A percentile compares a stretch with the other conserved stretches of the same genome.
Evolutionary conservation across 2,329 filamentous ascomycete species (phyloP).

Genomic region (Didymella segeticola): DNA sequence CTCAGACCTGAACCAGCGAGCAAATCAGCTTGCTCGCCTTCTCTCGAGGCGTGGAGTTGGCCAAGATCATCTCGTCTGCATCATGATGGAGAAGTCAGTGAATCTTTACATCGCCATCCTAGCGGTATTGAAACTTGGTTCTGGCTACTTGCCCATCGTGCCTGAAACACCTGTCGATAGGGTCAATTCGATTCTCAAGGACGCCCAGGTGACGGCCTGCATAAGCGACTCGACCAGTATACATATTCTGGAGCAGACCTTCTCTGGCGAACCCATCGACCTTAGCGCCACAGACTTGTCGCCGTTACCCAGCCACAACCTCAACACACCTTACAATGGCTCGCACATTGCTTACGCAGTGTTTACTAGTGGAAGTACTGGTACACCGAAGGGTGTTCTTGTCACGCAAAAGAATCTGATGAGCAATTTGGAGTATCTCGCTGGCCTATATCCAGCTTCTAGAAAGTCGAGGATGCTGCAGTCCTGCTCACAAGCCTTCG

Average conservation of each 20-base stretch:
- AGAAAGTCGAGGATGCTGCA: constrained; percentile 71
- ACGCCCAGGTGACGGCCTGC: constrained; percentile 62
- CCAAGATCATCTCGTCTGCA: constrained; percentile 68
- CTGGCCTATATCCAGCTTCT: constrained; percentile 68
- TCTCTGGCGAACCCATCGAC: constrained; percentile 31
- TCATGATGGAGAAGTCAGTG: constrained; percentile 79
- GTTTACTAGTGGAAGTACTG: constrained; percentile 85
- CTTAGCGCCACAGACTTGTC: constrained; percentile 40
- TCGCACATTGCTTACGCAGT: constrained; percentile 75
- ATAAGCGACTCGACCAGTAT: constrained; percentile 47
- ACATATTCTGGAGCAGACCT: constrained; percentile 8
- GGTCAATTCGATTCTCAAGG: constrained; percentile 65
- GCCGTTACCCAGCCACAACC: constrained; percentile 47
- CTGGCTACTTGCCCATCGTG: constrained; percentile 80
- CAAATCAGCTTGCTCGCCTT: constrained; percentile 69
- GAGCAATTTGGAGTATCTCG: constrained; percentile 74
- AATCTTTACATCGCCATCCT: constrained; percentile 77
- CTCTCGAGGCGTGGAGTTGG: constrained; percentile 58
- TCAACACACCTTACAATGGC: constrained; percentile 48
- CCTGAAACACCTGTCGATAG: constrained; percentile 72
- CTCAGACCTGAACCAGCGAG: constrained; percentile 64
- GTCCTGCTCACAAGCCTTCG: constrained; percentile 83
- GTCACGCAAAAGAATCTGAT: constrained; percentile 78
- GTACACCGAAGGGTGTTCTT: constrained; percentile 77
- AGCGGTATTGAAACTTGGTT: constrained; percentile 75